Base-by-base conservation (phyloP, 2,329 filamentous ascomycete genomes). In the Chrysoporthe puriensis region DNA sequence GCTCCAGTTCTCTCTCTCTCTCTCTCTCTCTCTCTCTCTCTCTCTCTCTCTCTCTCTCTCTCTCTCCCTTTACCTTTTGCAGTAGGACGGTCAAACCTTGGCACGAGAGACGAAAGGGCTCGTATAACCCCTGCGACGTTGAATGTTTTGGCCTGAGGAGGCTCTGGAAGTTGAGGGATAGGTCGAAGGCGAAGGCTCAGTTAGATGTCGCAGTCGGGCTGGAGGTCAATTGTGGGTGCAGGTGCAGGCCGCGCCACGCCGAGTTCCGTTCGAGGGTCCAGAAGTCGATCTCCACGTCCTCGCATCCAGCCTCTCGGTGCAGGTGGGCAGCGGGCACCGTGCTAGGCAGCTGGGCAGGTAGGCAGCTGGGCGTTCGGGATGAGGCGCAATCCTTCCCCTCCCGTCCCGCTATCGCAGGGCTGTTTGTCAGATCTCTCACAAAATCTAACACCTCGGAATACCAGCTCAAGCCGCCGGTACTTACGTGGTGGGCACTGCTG, bases 361-460 rank as follows among this genome's bases (percentile, higher is more conserved):
- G 40, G 21, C 58, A 60, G 42, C 26, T 61, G 21, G 18, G 21
- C 21, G 26, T 21, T 61, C 42, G 36, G n/a, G 44, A 50, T 59
- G 63, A 64, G 63, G 63, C 52, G 52, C 54, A 50, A 58, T 57
- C 21, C 43, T 26, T 46, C 52, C 54, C 46, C 32, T 36, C 26
- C 46, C 32, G 8, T 64, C 52, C 54, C 54, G 52, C 54, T 14
- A 32, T 18, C 54, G 42, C 54, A 34, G 40, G 52, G 34, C 63
- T 34, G 52, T 40, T 58, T 64, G 52, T 59, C 52, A 48, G 52
- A 64, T 46, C 63, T 64, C 54, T 64, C 54, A 64, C 52, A 54
- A 63, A 36, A 14, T 42, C 9, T 40, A n/a, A 54, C n/a, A 26
- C 46, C n/a, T 54, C 16, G 9, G 34, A 59, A 59, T 34, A 13